Base-by-base conservation (phyloP, 192 early-diverging fungal species). In the Coemansia sp. region DNA sequence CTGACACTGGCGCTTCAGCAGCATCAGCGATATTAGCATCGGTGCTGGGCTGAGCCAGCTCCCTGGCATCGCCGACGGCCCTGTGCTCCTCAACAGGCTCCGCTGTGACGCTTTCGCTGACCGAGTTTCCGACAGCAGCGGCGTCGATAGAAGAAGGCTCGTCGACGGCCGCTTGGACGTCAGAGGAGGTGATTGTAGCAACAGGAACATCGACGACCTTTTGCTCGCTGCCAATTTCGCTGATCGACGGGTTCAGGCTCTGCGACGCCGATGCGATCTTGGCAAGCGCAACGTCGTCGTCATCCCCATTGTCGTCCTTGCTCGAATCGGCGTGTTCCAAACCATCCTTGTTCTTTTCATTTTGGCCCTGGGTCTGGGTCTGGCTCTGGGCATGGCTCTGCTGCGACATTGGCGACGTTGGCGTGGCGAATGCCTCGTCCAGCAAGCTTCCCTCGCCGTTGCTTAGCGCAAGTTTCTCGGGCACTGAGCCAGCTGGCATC, bases 271-370 rank as follows among this genome's bases (percentile, higher is more conserved):
- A 3, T 2, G 24, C 58, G 8, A 48, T 25, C 27, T 48, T 45
- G 4, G 59, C 59, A 45, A 60, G 48, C 59, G 25, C 22, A 11
- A 60, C 59, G 20, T 60, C 48, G 18, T 60, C 55, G 19, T 56
- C 55, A 18, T 55, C 54, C n/a, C n/a, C n/a, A n/a, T n/a, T n/a
- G n/a, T n/a, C n/a, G n/a, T n/a, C n/a, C n/a, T n/a, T n/a, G n/a
- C n/a, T 32, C 30, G 30, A 32, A 27, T 59, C 58, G 14, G 58
- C 42, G 13, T 59, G 27, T 25, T 24, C 27, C 47, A 32, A 7
- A 16, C 11, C 30, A 6, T 32, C 8, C 30, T 32, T n/a, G n/a
- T n/a, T n/a, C n/a, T n/a, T n/a, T n/a, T n/a, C n/a, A n/a, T n/a
- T 32, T 8, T 32, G 30, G 3, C 8, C 30, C 30, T 32, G 30